Evolutionary conservation across 108 stramenopile species (phyloP).

Genomic region (Nitzschia inconspicua): DNA sequence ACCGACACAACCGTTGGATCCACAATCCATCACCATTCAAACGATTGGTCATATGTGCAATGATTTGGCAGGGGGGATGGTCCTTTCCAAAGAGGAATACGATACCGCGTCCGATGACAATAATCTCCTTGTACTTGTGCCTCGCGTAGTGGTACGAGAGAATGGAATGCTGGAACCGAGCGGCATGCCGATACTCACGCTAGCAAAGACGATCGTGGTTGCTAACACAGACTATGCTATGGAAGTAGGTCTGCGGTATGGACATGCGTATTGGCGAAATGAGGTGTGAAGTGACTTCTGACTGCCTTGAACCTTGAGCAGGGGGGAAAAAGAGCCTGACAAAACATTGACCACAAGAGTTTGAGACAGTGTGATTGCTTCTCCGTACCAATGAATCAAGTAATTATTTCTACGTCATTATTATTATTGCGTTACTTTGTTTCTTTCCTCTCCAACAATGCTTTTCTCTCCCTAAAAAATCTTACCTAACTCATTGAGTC

Average conservation of each 20-base stretch:
- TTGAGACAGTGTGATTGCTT: no score
- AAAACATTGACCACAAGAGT: no score
- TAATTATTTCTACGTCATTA: no score
- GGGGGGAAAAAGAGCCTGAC: no score
- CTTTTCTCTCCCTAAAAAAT: no score
- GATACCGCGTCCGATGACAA: neutral
- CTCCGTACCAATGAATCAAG: no score
- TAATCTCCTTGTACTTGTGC: slow-evolving; percentile 8
- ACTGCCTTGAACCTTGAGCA: no score
- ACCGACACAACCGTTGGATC: neutral
- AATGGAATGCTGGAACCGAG: slow-evolving; percentile 4
- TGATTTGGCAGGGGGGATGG: slow-evolving; percentile 6
- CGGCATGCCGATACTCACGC: slow-evolving; percentile 6
- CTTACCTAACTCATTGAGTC: no score
- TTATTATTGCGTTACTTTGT: no score
- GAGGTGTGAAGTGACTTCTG: no score
- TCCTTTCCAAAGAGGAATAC: slow-evolving; percentile 1
- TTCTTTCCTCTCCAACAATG: no score
- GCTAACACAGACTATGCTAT: neutral
- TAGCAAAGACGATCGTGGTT: neutral
- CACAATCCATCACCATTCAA: neutral
- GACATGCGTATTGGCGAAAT: slow-evolving; percentile 4
- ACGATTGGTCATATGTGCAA: slow-evolving; percentile 14
- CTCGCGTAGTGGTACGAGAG: neutral
- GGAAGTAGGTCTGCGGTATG: slow-evolving; percentile 13